These are phyloP conservation scores for Senna tora DNA, from an alignment of 306 rosid genomes.

Conservation along the genomic window DNA sequence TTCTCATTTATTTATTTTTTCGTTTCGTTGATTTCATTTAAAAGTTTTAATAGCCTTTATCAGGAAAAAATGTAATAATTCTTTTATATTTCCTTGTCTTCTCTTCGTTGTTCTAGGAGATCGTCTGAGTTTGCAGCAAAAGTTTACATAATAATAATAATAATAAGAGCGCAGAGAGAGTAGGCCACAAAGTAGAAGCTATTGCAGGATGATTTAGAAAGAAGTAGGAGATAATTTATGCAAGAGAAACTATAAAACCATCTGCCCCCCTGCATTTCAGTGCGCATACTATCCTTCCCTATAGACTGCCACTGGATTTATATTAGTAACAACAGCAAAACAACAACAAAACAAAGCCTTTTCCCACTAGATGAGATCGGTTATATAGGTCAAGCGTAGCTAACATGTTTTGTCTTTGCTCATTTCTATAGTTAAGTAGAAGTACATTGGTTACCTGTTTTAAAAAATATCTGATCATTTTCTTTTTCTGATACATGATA, in stretches of 20 bases:
- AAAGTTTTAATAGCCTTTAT: not conserved
- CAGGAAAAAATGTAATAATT: not conserved
- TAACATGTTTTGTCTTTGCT: too few relatives aligned
- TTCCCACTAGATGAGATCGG: too few relatives aligned
- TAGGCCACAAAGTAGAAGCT: not conserved
- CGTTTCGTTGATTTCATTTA: not conserved
- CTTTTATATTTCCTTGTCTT: not conserved
- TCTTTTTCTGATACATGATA: not conserved
- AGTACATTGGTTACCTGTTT: too few relatives aligned
- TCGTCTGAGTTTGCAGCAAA: not conserved
- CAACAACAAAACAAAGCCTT: too few relatives aligned
- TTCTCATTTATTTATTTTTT: not conserved
- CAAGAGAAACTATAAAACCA: not conserved
- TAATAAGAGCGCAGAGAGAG: not conserved
- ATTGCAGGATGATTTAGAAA: not conserved
- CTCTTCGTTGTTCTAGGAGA: not conserved
- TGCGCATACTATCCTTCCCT: not conserved
- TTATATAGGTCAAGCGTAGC: too few relatives aligned
- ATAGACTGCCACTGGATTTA: not conserved
- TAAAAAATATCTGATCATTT: not conserved
- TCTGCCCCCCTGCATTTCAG: not conserved
- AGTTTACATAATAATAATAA: not conserved
- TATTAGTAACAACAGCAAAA: too few relatives aligned
- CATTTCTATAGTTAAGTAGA: too few relatives aligned
- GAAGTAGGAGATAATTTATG: constrained; percentile 24